Evolutionary conservation across 2,329 filamentous ascomycete genomes (phyloP).

Genomic region (Purpureocillium takamizusanense): DNA sequence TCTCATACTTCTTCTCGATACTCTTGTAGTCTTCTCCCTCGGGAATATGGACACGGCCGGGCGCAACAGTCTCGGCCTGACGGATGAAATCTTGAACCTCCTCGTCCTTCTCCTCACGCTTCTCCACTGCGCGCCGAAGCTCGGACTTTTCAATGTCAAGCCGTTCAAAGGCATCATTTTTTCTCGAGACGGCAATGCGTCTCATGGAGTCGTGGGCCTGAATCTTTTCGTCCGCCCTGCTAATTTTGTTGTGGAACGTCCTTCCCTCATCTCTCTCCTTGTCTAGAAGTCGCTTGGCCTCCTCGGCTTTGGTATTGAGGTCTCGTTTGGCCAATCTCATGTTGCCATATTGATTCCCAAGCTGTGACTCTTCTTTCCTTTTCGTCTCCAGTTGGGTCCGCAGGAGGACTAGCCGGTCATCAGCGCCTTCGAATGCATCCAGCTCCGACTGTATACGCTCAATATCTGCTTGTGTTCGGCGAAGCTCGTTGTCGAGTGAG

Average conservation of each 20-base stretch:
- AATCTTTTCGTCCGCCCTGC: constrained; percentile 47
- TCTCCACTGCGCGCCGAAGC: constrained; percentile 34
- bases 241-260: constrained; percentile 36
- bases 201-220: constrained; percentile 38
- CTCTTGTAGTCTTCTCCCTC: constrained; percentile 53
- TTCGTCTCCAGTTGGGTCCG: constrained; percentile 46
- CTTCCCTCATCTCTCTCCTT: constrained; percentile 23
- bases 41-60: constrained; percentile 51
- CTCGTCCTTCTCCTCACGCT: constrained; percentile 35
- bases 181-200: constrained; percentile 45
- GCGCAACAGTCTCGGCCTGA: constrained; percentile 44
- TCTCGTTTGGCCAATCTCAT: constrained; percentile 39
- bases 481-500: constrained; percentile 42
- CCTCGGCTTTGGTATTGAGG: constrained; percentile 33
- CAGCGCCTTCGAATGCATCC: constrained; percentile 58
- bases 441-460: constrained; percentile 45
- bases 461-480: constrained; percentile 52
- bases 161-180: constrained; percentile 49
- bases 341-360: constrained; percentile 46
- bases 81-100: constrained; percentile 43
- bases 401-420: constrained; percentile 54
- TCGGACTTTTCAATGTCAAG: constrained; percentile 39
- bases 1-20: constrained; percentile 44
- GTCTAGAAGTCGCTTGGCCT: constrained; percentile 26
- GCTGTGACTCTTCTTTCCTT: constrained; percentile 37